These are phyloP conservation scores for Diaporthe citri DNA, from an alignment of 2,329 filamentous ascomycete genomes.

Conservation along the genomic window DNA sequence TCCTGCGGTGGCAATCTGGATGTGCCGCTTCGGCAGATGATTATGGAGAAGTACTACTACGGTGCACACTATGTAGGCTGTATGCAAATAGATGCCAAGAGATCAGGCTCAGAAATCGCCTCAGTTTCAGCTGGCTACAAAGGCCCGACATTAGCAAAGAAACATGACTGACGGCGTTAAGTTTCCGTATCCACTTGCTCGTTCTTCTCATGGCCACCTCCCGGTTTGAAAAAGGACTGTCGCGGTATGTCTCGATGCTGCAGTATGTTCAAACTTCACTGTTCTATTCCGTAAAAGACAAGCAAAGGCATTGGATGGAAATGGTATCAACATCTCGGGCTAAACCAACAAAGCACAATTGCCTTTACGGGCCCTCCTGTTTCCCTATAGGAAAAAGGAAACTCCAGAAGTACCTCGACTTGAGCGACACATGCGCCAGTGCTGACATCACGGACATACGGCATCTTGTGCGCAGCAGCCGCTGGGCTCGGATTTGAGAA, in stretches of 20 bases:
- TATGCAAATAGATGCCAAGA: not conserved
- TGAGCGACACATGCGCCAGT: not conserved
- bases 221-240: too few relatives aligned
- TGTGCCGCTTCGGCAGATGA: conserved; percentile 5
- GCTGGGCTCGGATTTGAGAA: not conserved
- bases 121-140: not conserved
- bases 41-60: not conserved
- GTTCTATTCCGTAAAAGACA: not conserved
- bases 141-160: not conserved
- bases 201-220: not conserved
- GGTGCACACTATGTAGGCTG: not conserved
- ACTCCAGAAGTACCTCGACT: not conserved
- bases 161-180: too few relatives aligned
- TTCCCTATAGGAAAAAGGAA: too few relatives aligned
- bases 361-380: not conserved
- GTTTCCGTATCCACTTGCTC: too few relatives aligned
- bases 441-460: not conserved
- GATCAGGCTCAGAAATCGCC: not conserved
- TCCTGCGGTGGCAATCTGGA: not conserved
- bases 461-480: not conserved
- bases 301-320: not conserved
- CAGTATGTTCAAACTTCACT: too few relatives aligned
- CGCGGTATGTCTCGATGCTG: not conserved
- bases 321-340: not conserved
- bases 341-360: not conserved